Percentiles rank a stretch among this genome's conserved stretches.
Evolutionary conservation across 2,329 filamentous ascomycete genomes (phyloP).

Genomic region (Escovopsis sp.): DNA sequence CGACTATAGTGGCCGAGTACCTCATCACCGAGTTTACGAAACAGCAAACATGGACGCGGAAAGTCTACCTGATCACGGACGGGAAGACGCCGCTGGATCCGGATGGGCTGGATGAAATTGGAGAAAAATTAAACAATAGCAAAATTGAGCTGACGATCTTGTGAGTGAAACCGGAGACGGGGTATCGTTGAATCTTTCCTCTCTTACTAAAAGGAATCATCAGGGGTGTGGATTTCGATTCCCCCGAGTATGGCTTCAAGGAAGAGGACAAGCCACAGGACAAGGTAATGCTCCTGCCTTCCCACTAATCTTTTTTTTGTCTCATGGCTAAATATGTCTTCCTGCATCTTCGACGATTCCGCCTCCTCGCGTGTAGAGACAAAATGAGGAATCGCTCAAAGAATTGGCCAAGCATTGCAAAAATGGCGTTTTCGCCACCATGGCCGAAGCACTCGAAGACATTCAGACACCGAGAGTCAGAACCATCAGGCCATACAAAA

Average conservation of each 20-base stretch:
- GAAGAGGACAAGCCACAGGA: constrained; percentile 65
- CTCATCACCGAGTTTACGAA: constrained; percentile 74
- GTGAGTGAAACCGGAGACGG: constrained; percentile 34
- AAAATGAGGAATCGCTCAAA: constrained; percentile 58
- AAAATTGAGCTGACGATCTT: constrained; percentile 67
- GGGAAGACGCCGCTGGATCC: constrained; percentile 58
- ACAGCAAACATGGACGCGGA: constrained; percentile 66
- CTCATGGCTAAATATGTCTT: no score
- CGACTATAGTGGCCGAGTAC: constrained; percentile 69
- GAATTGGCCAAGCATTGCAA: constrained; percentile 50
- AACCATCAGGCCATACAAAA: constrained; percentile 55
- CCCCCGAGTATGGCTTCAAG: constrained; percentile 76
- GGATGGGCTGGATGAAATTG: constrained; percentile 38
- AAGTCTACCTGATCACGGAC: constrained; percentile 76
- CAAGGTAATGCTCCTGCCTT: constrained; percentile 39
- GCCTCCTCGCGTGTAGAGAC: no score
- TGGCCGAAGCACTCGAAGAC: constrained; percentile 71
- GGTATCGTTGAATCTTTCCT: background rate
- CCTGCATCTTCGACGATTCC: no score
- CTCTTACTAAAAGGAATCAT: background rate
- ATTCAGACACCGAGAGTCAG: constrained; percentile 67
- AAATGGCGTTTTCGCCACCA: constrained; percentile 55
- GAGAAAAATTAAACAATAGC: constrained; percentile 56
- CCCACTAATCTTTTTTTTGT: no score
- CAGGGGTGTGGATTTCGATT: constrained; percentile 87